A percentile compares a stretch with the other conserved stretches of the same genome.
phyloP scores from a whole-genome alignment of 225 moss, liverwort and hornwort genomes.

The Sphagnum contortum region DNA sequence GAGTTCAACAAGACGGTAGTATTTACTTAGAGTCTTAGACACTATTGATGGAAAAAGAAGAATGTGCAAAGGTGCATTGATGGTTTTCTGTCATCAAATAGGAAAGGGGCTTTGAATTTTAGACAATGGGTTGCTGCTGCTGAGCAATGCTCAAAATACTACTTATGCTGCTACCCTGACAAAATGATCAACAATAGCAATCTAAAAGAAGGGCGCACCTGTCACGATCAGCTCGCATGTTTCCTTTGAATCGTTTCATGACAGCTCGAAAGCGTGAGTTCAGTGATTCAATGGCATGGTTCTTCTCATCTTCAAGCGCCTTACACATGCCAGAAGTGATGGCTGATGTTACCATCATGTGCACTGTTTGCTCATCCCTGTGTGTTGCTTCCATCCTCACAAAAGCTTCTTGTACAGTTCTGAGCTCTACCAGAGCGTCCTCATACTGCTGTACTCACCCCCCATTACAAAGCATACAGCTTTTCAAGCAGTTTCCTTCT shows the following conservation, averaged over 20 bases:
- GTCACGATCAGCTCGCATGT: conserved; percentile 57
- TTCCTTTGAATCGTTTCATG: conserved; percentile 63
- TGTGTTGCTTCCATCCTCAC: conserved; percentile 24
- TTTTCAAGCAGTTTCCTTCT: no score
- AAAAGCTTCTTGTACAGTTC: conserved; percentile 37
- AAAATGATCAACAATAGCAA: no score
- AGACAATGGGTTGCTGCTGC: no score
- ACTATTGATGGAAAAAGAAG: no score
- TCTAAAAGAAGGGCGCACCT: conserved; percentile 20
- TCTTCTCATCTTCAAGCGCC: conserved; percentile 70
- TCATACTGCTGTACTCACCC: conserved; percentile 35
- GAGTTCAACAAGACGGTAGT: conserved; percentile 1
- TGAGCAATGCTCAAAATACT: no score
- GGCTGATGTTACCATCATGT: conserved; percentile 60
- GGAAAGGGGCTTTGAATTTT: no score
- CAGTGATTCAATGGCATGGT: conserved; percentile 50
- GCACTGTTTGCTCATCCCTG: conserved; percentile 42
- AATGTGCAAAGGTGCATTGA: no score
- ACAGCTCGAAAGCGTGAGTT: conserved; percentile 58
- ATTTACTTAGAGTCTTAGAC: no score
- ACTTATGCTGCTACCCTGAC: no score
- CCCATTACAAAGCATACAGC: no score
- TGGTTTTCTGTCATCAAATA: no score
- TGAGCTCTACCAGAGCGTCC: conserved; percentile 35
- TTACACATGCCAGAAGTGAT: conserved; percentile 51